These are phyloP conservation scores for Rossbeevera mucosa DNA, from an alignment of 768 basidiomycete genomes.

Conservation along the genomic window DNA sequence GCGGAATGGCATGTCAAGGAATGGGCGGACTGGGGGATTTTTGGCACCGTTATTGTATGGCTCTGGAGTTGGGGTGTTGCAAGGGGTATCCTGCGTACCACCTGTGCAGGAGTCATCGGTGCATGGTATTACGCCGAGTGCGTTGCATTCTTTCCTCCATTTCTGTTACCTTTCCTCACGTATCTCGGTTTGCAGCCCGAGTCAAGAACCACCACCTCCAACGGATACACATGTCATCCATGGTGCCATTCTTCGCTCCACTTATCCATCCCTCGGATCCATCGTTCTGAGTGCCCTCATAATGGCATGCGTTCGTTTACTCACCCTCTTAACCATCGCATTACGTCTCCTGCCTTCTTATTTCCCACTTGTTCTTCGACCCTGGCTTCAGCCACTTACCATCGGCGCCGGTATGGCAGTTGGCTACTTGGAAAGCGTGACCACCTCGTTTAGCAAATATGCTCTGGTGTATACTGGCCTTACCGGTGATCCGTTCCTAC, in stretches of 20 bases:
- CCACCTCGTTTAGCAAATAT: constrained; percentile 55
- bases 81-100: constrained; percentile 71
- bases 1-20: constrained; percentile 50
- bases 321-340: constrained; percentile 45
- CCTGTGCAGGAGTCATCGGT: constrained; percentile 78
- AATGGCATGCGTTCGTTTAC: constrained; percentile 62
- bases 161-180: constrained; percentile 1
- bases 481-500: constrained; percentile 67
- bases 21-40: constrained; percentile 76
- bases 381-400: constrained; percentile 39
- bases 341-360: constrained; percentile 54
- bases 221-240: constrained; percentile 70
- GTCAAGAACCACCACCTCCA: constrained; percentile 37
- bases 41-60: constrained; percentile 50
- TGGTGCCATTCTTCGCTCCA: constrained; percentile 71
- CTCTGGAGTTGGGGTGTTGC: constrained; percentile 78
- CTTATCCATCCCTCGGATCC: constrained; percentile 77
- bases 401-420: constrained; percentile 36
- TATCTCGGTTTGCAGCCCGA: constrained; percentile 16
- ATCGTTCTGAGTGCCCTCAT: constrained; percentile 74
- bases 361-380: constrained; percentile 40
- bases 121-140: constrained; percentile 85
- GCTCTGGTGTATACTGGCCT: constrained; percentile 72
- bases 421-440: constrained; percentile 41
- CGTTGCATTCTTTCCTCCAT: constrained; percentile 16